A percentile compares a stretch with the other conserved stretches of the same genome.
Conservation (phyloP, 2,329 filamentous ascomycete genomes). For the Mycosphaerella sp. region DNA sequence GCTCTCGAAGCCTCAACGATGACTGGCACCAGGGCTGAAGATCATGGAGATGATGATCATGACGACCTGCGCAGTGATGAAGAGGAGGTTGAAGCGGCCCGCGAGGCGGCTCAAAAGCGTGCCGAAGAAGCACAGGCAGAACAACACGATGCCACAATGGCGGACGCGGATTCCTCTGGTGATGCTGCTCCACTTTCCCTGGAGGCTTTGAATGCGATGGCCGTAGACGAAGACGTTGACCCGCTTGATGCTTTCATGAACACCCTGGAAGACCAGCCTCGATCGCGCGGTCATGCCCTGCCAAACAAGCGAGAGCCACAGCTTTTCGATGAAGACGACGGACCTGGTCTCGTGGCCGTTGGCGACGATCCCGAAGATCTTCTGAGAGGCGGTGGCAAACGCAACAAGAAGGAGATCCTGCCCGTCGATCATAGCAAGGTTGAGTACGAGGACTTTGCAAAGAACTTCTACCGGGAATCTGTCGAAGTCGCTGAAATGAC, state of each 20-base stretch:
- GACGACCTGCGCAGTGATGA: constrained; percentile 78
- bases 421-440: constrained; percentile 79
- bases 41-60: constrained; percentile 46
- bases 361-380: constrained; percentile 59
- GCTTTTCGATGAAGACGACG: constrained; percentile 77
- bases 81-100: constrained; percentile 75
- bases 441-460: constrained; percentile 77
- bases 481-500: constrained; percentile 75
- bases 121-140: constrained; percentile 42
- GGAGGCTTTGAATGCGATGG: constrained; percentile 21
- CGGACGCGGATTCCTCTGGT: constrained; percentile 34
- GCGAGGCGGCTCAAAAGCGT: constrained; percentile 73
- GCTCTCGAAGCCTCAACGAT: constrained; percentile 49
- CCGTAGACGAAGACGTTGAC: constrained; percentile 65
- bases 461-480: constrained; percentile 92
- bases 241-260: constrained; percentile 98
- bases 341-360: constrained; percentile 57
- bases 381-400: constrained; percentile 53
- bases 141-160: constrained; percentile 45
- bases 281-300: constrained; percentile 35
- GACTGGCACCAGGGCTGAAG: constrained; percentile 51
- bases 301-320: constrained; percentile 63
- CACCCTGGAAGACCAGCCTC: constrained; percentile 45
- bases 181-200: constrained; percentile 19
- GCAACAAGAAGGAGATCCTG: constrained; percentile 95